Evolutionary conservation across 2,329 filamentous ascomycete species (phyloP).

Genomic region (Fonsecaea pedrosoi): DNA sequence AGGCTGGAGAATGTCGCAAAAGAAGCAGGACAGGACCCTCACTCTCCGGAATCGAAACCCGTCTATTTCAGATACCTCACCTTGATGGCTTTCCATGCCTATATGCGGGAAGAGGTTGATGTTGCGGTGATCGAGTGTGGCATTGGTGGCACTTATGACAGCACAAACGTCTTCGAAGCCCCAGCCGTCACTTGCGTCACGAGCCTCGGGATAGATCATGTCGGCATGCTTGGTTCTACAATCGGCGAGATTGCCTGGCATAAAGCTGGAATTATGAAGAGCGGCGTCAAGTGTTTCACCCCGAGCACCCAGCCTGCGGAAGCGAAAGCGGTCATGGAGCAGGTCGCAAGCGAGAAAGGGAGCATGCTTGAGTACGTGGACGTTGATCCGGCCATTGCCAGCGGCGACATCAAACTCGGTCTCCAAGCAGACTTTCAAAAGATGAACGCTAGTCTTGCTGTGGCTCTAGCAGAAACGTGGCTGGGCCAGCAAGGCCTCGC

Average conservation of each 20-base stretch:
- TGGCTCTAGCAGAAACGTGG: constrained; percentile 55
- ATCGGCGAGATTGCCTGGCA: constrained; percentile 88
- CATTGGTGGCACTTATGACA: constrained; percentile 91
- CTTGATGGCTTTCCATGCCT: constrained; percentile 84
- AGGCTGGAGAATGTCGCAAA: constrained; percentile 62
- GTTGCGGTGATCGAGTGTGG: constrained; percentile 89
- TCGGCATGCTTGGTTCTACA: constrained; percentile 77
- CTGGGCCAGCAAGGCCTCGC: constrained; percentile 47
- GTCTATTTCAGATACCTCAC: constrained; percentile 94
- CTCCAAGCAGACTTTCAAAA: constrained; percentile 69
- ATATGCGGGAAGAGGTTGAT: constrained; percentile 75
- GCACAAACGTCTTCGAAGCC: constrained; percentile 80
- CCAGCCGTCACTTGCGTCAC: constrained; percentile 77
- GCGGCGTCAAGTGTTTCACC: constrained; percentile 67
- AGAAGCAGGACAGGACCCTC: constrained; percentile 58
- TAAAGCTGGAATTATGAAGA: constrained; percentile 86
- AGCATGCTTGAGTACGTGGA: constrained; percentile 53
- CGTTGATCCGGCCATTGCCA: constrained; percentile 54
- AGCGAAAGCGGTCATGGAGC: constrained; percentile 63
- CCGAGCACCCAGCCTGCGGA: constrained; percentile 58
- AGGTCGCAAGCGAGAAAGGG: constrained; percentile 60
- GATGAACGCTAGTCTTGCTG: constrained; percentile 66
- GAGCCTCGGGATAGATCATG: constrained; percentile 84
- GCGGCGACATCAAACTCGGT: constrained; percentile 60
- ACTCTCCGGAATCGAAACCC: constrained; percentile 70